Evolutionary conservation across 257 asterid species (phyloP), one percentile per base, ranked within the genome.

Genomic region (Plectranthus barbatus): DNA sequence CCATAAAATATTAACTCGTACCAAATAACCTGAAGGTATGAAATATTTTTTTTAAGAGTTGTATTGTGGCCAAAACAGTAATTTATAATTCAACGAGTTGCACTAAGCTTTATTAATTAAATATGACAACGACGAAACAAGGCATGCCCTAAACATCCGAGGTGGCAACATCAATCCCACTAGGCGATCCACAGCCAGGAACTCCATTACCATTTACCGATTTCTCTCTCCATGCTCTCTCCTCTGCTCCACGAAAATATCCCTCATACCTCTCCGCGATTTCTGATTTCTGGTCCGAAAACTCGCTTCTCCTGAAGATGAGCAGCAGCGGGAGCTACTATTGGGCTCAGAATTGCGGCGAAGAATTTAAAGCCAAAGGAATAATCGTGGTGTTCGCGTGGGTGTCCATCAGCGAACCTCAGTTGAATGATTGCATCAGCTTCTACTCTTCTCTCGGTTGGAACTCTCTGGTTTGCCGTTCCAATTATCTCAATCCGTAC

Each of bases 401-500:
- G 97, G 71, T 75, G 50, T 85, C 96, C 19, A 58, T 82, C 60
- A 62, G 49, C 24, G 86, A 85, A 44, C 70, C 63, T 49, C 88
- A 74, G 33, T 71, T 87, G 79, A 67, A 76, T 66, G 80, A 75
- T 61, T 81, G 70, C 68, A 45, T 76, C 33, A 24, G 45, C 34
- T 80, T 87, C 23, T 90, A 81, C 69, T 81, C 92, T 24, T 87
- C 93, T 19, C 81, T 85, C 60, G 96, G 95, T 18, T 90, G 95
- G 91, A 77, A 71, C 45, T 84, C 86, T 45, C 84, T 90, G 8
- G 87, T 85, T 62, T 90, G 90, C 73, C 85, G 88, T 58, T 78
- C 97, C 60, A 87, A 87, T 72, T 85, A 80, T 67, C 80, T 81
- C 52, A 85, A 88, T 46, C 81, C 85, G 97, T 90, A 78, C 41